phyloP scores from a whole-genome alignment of 768 basidiomycete genomes.

The Phylloporus sp. region DNA sequence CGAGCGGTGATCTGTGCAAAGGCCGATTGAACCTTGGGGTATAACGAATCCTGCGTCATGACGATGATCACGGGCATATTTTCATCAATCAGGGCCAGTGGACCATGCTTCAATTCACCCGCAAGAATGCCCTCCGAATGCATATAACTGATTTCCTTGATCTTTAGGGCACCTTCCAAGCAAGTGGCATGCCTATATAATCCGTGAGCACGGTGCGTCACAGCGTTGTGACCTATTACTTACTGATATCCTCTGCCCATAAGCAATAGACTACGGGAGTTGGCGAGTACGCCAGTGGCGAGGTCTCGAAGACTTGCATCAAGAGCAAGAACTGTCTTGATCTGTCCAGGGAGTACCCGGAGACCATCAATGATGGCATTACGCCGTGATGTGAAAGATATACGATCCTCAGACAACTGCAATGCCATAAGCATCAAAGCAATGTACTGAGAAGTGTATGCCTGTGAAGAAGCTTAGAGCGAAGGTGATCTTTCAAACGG shows the following conservation, averaged over 20 bases:
- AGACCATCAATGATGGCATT: constrained; percentile 92
- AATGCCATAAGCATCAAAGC: constrained; percentile 98
- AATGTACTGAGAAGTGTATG: constrained; percentile 98
- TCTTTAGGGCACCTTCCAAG: constrained; percentile 96
- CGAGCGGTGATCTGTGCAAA: constrained; percentile 96
- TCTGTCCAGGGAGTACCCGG: constrained; percentile 84
- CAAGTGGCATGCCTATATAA: constrained; percentile 80
- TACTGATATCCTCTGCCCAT: constrained; percentile 99
- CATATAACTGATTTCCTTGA: constrained; percentile 96
- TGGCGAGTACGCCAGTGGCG: constrained; percentile 68
- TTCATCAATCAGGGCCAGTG: constrained; percentile 95
- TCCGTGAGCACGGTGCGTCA: neutral
- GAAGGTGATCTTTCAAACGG: neutral
- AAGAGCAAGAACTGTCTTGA: constrained; percentile 79
- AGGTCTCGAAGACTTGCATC: constrained; percentile 78
- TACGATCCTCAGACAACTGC: constrained; percentile 94
- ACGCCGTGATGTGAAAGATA: constrained; percentile 86
- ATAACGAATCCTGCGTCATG: constrained; percentile 98
- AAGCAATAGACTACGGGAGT: constrained; percentile 84
- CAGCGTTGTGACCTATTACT: constrained; percentile 23
- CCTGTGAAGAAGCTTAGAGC: constrained; percentile 40
- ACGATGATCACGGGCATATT: constrained; percentile 99
- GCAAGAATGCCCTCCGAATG: constrained; percentile 77
- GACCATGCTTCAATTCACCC: constrained; percentile 98
- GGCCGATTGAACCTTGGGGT: constrained; percentile 97